phyloP scores from a whole-genome alignment of 2,329 filamentous ascomycete species.

The Fusarium subtropicale region DNA sequence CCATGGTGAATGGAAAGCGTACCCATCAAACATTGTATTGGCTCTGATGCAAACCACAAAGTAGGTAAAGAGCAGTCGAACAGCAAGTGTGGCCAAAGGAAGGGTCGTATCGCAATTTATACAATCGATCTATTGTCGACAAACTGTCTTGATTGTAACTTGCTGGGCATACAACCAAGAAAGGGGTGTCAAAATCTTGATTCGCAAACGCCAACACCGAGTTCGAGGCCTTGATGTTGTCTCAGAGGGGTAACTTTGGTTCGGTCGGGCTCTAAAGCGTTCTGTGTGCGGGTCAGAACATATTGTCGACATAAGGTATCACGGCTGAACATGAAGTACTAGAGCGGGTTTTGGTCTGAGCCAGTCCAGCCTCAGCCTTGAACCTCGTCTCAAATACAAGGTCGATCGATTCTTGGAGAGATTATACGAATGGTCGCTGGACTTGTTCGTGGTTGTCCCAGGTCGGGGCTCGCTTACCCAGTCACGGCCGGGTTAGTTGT shows the following conservation, averaged over 20 bases:
- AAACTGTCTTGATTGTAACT: conserved; percentile 20
- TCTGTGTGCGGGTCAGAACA: conserved; percentile 47
- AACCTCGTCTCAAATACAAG: conserved; percentile 3
- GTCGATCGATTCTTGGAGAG: conserved; percentile 14
- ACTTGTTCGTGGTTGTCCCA: conserved; percentile 36
- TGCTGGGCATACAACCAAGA: conserved; percentile 23
- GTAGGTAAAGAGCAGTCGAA: conserved; percentile 42
- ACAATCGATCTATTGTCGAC: conserved; percentile 23
- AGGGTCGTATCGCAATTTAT: conserved; percentile 19
- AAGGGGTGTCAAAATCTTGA: conserved; percentile 25
- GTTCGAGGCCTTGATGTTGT: background rate
- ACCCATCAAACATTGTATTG: conserved; percentile 58
- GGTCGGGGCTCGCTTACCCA: conserved; percentile 44
- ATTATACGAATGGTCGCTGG: conserved; percentile 25
- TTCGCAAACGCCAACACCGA: conserved; percentile 2
- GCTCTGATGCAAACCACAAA: conserved; percentile 30
- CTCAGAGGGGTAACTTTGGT: conserved; percentile 41
- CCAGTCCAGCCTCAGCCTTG: conserved; percentile 12
- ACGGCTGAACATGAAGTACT: conserved; percentile 39
- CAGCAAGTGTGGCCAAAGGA: conserved; percentile 23
- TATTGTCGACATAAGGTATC: conserved; percentile 23
- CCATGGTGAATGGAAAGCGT: conserved; percentile 48
- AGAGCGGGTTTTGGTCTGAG: conserved; percentile 9
- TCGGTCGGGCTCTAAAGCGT: conserved; percentile 47
- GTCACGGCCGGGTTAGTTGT: conserved; percentile 37